Base-by-base conservation (phyloP, 2,329 filamentous ascomycete genomes). In the Hypoxylon rubiginosum region DNA sequence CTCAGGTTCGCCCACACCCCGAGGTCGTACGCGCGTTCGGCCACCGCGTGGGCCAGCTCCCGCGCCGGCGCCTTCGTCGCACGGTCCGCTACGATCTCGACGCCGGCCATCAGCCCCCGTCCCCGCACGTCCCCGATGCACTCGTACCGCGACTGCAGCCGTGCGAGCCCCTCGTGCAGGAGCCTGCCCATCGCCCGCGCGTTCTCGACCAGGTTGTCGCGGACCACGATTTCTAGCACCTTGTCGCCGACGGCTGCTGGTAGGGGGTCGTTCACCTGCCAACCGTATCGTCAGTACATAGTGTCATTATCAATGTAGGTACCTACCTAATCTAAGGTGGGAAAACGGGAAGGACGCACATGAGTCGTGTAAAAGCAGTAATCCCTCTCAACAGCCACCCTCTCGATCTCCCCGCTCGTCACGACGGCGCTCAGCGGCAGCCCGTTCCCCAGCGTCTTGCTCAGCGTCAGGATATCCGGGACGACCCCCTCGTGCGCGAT, bases 61-160 rank as follows among this genome's bases (percentile, higher is more conserved):
- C 80, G 64, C 0, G 78, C 84, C 0, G 83, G 83, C 1, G 72
- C 75, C 64, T 86, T 88, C 0, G 82, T 85, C 34, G 78, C 72
- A 1, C 80, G 73, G 69, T 88, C 81, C 0, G 77, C 76, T 1
- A 90, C 83, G 66, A 90, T 87, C 75, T 90, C 87, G 7, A 89
- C 77, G 1, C 86, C 87, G 0, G 82, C 81, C 81, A 90, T 84
- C 8, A 90, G 78, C 0, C 88, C 88, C 0, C 86, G 80, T 0
- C 87, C 87, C 9, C 88, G 82, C 0, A 90, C 83, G 71, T 90
- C 87, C 0, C 88, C 88, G 55, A 90, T 86, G 74, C 87, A 90
- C 30, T 82, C 83, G 71, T 88, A 89, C n/a, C 82, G 81, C 19
- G 76, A 72, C 70, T 83, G 81, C 17, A 87, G 77, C 30, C 62